Evolutionary conservation across 1,139 yeast genomes (phyloP).

Genomic region (Diutina neorugosa): DNA sequence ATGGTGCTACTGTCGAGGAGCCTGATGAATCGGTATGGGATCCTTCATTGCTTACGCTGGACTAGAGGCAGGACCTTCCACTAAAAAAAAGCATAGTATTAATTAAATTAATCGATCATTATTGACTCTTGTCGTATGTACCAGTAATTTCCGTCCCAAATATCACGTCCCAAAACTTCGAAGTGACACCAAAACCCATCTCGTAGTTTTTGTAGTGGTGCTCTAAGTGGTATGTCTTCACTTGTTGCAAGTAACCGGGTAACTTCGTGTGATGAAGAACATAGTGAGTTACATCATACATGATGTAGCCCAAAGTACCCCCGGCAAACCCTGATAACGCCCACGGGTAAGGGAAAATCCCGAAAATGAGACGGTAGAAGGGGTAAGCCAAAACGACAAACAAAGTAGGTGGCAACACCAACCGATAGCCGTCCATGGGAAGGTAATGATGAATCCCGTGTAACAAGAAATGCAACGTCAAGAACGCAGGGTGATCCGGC

Average conservation of each 20-base stretch:
- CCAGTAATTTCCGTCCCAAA: conserved; percentile 55
- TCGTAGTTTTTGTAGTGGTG: conserved; percentile 97
- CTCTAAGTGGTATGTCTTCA: conserved; percentile 86
- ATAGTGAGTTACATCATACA: conserved; percentile 80
- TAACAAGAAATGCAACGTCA: conserved; percentile 73
- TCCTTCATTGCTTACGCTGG: not conserved
- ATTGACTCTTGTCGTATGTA: conserved; percentile 10
- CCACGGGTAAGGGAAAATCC: conserved; percentile 30
- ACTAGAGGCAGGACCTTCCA: not conserved
- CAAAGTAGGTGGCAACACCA: conserved; percentile 93
- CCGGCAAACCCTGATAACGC: conserved; percentile 70
- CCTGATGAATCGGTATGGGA: not conserved
- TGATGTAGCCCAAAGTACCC: conserved; percentile 84
- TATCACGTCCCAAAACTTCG: conserved; percentile 85
- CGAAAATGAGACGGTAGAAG: conserved; percentile 28
- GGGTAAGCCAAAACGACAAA: conserved; percentile 38
- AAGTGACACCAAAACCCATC: conserved; percentile 91
- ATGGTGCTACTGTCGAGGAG: not conserved
- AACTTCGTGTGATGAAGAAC: conserved; percentile 77
- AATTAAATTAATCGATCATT: not conserved
- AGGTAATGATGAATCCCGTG: conserved; percentile 96
- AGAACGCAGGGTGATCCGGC: conserved; percentile 68
- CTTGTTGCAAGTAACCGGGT: conserved; percentile 62
- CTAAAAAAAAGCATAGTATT: not conserved
- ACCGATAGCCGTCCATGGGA: conserved; percentile 90